Percentiles rank a stretch among this genome's conserved stretches.
Evolutionary conservation across 805 yeast species (phyloP).

Genomic region (Ogataea angusta): DNA sequence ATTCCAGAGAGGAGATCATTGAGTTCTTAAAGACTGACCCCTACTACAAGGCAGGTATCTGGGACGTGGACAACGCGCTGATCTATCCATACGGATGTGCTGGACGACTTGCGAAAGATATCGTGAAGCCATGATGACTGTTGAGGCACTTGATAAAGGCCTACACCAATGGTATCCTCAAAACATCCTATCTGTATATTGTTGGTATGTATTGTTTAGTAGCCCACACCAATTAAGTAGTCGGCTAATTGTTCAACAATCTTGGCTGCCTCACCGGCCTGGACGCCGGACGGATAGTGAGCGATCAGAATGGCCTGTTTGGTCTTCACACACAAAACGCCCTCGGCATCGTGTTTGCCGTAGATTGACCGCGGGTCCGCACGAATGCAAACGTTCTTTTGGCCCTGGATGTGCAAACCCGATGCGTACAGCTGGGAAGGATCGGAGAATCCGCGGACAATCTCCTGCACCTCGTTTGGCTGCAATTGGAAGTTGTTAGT

Average conservation of each 20-base stretch:
- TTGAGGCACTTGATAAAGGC: too few species aligned
- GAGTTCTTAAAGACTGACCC: slow-evolving; percentile 62
- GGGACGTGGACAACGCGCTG: slow-evolving; percentile 67
- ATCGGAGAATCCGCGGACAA: slow-evolving; percentile 78
- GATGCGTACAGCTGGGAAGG: slow-evolving; percentile 75
- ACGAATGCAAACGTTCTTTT: slow-evolving; percentile 81
- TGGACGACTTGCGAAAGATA: slow-evolving; percentile 38
- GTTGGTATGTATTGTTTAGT: slow-evolving; percentile 38
- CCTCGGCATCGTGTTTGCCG: slow-evolving; percentile 87
- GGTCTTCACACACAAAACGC: slow-evolving; percentile 88
- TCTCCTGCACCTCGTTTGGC: slow-evolving; percentile 65
- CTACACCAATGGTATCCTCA: not conserved
- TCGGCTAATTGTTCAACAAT: slow-evolving; percentile 96
- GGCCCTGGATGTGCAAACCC: slow-evolving; percentile 82
- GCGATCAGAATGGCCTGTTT: slow-evolving; percentile 89
- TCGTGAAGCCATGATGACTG: slow-evolving; percentile 10
- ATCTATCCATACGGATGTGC: slow-evolving; percentile 54
- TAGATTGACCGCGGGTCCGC: slow-evolving; percentile 93
- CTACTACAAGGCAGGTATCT: slow-evolving; percentile 62
- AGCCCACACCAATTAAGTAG: slow-evolving; percentile 83
- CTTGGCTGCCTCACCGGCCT: slow-evolving; percentile 92
- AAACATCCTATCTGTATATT: not conserved
- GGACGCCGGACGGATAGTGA: slow-evolving; percentile 90
- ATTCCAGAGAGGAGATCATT: slow-evolving; percentile 59
- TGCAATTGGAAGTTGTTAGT: slow-evolving; percentile 63